Evolutionary conservation across 2,329 filamentous ascomycete species (phyloP).

Genomic region (Cladosporium sphaerospermum): DNA sequence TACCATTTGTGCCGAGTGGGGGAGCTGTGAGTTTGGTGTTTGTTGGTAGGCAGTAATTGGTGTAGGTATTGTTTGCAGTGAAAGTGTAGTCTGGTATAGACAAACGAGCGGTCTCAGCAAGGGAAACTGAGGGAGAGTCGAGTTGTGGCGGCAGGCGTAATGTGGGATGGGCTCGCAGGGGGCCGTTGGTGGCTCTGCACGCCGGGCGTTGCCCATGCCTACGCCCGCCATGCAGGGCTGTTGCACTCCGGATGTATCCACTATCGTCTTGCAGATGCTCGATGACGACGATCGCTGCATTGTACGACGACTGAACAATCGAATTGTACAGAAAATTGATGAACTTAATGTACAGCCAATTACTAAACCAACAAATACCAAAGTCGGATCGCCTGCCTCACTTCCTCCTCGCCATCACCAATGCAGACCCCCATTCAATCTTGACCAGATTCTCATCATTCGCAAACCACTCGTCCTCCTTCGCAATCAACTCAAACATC

Average conservation of each 20-base stretch:
- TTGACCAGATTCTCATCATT: conserved; percentile 47
- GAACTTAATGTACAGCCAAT: too few relatives aligned
- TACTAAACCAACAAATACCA: too few relatives aligned
- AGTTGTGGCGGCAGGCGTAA: neutral
- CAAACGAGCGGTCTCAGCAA: too few relatives aligned
- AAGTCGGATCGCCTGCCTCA: neutral
- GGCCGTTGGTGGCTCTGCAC: conserved; percentile 1
- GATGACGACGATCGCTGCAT: neutral
- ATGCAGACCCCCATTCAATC: conserved; percentile 56
- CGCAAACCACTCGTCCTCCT: conserved; percentile 47
- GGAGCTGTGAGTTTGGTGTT: neutral
- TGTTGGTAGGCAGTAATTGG: neutral
- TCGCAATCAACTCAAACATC: conserved; percentile 54
- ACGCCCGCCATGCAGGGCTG: neutral
- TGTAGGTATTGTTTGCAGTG: neutral
- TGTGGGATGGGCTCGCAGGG: conserved; percentile 3
- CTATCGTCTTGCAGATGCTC: too few relatives aligned
- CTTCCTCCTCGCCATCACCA: conserved; percentile 47
- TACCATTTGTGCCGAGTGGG: conserved; percentile 6
- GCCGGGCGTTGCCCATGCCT: conserved; percentile 2
- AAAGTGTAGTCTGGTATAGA: neutral
- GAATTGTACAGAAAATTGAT: too few relatives aligned
- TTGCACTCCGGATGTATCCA: too few relatives aligned
- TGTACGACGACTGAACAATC: neutral
- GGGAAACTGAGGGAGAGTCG: neutral